Base-by-base conservation (phyloP, 305 asterid species). In the Plantago coronopus region DNA sequence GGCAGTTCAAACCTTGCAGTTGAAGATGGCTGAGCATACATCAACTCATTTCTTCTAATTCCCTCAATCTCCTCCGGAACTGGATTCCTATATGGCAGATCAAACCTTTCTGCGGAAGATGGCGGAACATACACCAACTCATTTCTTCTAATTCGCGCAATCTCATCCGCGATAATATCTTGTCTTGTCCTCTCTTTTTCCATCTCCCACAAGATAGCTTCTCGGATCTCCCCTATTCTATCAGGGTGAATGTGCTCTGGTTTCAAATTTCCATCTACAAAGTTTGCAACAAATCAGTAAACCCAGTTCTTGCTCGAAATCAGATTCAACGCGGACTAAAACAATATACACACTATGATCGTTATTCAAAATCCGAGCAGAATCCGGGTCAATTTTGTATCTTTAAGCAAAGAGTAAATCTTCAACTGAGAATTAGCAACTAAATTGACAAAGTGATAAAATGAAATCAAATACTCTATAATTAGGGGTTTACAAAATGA, bases 251-350 rank as follows among this genome's bases (percentile, higher is more conserved):
- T 21, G 17, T 34, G 44, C 31, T 55, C 27, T 1, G 44, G 46
- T 55, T 40, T 55, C 61, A 55, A 18, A 31, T 20, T 6, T 16
- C 61, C 61, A 3, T 27, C 61, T 55, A 14, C 20, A 55, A 55
- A 17, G 5, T 5, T 27, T 45, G 16, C 17, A 45, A 16, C 49
- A 2, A 17, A 45, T 45, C 61, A 2, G 15, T 12, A 15, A 17
- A 55, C 56, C 25, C 21, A 50, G 5, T 11, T 21, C 0, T 12
- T 10, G 13, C 0, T 18, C 3, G 1, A 48, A 48, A 48, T 19
- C 27, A n/a, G n/a, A n/a, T n/a, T n/a, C n/a, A n/a, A n/a, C n/a
- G n/a, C n/a, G n/a, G n/a, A n/a, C n/a, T n/a, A n/a, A n/a, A n/a
- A n/a, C n/a, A n/a, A n/a, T n/a, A n/a, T n/a, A n/a, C n/a, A n/a